These are phyloP conservation scores for Floccularia luteovirens DNA, from an alignment of 768 basidiomycete species.

Conservation along the genomic window DNA sequence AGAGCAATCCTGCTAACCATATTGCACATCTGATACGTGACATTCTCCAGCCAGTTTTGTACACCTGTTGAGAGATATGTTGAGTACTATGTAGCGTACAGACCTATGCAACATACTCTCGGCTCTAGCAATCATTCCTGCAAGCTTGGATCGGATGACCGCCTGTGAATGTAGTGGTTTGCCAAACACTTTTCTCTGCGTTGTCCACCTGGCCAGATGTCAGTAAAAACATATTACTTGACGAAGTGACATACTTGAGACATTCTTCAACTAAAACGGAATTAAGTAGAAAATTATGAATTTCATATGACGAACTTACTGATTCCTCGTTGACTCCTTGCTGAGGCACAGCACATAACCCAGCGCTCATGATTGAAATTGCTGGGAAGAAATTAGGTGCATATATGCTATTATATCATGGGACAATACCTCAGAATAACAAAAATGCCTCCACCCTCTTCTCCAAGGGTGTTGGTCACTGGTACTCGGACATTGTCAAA, in stretches of 20 bases:
- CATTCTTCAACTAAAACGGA: conserved; percentile 62
- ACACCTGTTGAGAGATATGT: conserved; percentile 33
- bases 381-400: conserved; percentile 16
- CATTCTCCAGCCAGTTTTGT: conserved; percentile 79
- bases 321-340: conserved; percentile 37
- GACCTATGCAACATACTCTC: conserved; percentile 27
- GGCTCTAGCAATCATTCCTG: conserved; percentile 77
- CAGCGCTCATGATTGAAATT: conserved; percentile 97
- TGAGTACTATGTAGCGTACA: not conserved
- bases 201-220: conserved; percentile 54
- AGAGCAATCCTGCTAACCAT: conserved; percentile 38
- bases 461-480: conserved; percentile 72
- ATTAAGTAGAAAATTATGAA: not conserved
- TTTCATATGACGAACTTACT: conserved; percentile 11
- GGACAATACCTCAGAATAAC: conserved; percentile 23
- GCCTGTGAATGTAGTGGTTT: conserved; percentile 79
- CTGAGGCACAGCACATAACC: conserved; percentile 78
- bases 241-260: conserved; percentile 43
- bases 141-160: conserved; percentile 84
- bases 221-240: not conserved
- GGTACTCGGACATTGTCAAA: conserved; percentile 85
- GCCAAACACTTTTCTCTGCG: conserved; percentile 88
- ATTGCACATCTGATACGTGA: conserved; percentile 85
- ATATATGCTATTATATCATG: not conserved
- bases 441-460: conserved; percentile 29